Base-by-base conservation (phyloP, 441 rosid genomes). In the Mallotus japonicus region DNA sequence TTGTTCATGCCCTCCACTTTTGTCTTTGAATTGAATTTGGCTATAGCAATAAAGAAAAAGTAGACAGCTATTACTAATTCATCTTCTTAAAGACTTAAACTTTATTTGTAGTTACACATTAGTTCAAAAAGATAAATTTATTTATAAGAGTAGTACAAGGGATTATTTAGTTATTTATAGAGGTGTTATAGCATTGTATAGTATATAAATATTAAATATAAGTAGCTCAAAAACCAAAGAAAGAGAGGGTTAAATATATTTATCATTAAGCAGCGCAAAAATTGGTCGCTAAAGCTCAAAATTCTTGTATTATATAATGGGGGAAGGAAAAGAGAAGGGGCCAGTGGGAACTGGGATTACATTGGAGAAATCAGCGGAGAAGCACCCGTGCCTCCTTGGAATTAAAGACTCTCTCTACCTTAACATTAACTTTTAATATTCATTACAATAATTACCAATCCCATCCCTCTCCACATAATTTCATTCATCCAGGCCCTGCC, bases 351-450 rank as follows among this genome's bases (percentile, higher is more conserved):
- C 71, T 74, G 82, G 81, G 78, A 76, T 78, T 76, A 74, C 86
- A 74, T 86, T 22, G 89, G 89, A 83, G 85, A 82, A 83, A 86
- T 83, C 78, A 76, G 86, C 84, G 84, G 84, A 80, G 40, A 37
- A 37, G 73, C 85, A 73, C 85, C 83, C 87, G 87, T 84, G 87
- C 79, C 78, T 75, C 73, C 83, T 81, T 55, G 86, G 79, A 76
- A 77, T 20, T 42, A 42, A 42, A 8, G 10, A 8, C 49, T 7
- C 49, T 44, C 49, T 44, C 49, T 57, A 57, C 14, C n/a, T 50
- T 50, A 50, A 71, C 13, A 56, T 62, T 28, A 47, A 51, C 32
- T 28, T 28, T 28, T 28, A 1, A 28, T 28, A 28, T 28, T n/a
- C n/a, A n/a, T n/a, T n/a, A n/a, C n/a, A n/a, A n/a, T n/a, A n/a